Conservation (phyloP, 2,329 filamentous ascomycete genomes). For the Metarhizium rileyi region DNA sequence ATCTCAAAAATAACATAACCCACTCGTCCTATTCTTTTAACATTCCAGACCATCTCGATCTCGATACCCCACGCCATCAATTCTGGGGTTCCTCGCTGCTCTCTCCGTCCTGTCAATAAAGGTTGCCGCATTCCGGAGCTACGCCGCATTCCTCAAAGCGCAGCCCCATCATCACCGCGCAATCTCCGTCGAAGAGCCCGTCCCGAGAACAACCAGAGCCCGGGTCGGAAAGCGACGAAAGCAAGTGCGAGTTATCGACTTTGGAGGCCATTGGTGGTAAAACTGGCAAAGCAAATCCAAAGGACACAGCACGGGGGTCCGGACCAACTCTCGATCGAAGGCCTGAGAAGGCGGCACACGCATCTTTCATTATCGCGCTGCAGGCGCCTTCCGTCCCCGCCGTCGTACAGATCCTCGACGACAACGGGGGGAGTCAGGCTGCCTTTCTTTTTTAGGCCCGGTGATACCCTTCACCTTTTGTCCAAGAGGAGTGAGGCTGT, state of each 20-base stretch:
- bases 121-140: slow-evolving; percentile 1
- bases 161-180: not conserved
- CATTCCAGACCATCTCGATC: slow-evolving; percentile 4
- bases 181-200: not conserved
- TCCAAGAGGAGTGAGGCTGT: not conserved
- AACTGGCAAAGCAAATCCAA: too few relatives aligned
- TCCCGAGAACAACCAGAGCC: slow-evolving; percentile 3
- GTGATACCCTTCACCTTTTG: not conserved
- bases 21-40: not conserved
- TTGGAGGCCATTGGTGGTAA: not conserved
- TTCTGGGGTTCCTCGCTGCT: not conserved
- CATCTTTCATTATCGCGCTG: not conserved
- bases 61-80: slow-evolving; percentile 1
- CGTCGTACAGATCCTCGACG: slow-evolving; percentile 2
- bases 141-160: not conserved
- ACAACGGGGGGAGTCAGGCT: not conserved
- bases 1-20: too few relatives aligned
- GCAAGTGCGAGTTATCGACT: not conserved
- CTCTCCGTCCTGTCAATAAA: not conserved
- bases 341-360: not conserved
- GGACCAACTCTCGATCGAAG: not conserved
- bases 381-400: slow-evolving; percentile 4
- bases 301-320: not conserved
- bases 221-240: not conserved
- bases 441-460: slow-evolving; percentile 1